Evolutionary conservation across 1,139 yeast species (phyloP), one percentile per base, ranked within the genome.

Genomic region (Candida sojae): DNA sequence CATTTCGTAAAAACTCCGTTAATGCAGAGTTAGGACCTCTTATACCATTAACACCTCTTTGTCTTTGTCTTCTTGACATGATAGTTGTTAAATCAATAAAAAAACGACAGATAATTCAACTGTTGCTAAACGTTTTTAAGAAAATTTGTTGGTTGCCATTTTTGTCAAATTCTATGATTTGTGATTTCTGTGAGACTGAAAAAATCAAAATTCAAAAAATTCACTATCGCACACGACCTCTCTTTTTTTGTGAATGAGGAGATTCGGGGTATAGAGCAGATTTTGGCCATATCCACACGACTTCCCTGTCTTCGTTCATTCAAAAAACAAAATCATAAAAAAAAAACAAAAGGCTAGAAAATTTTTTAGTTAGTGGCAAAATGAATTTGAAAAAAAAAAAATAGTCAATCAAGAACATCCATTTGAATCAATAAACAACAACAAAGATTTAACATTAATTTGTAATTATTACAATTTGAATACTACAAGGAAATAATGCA

Each of bases 21-120:
- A 87, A 71, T 0, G 95, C 95, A 55, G 89, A 83, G 68, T 85
- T 86, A 6, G 95, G 93, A 0, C 93, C 93, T 51, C 83, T 73
- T 9, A 36, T 25, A 11, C 39, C 39, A 36, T 36, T 41, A 37
- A 87, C 87, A 13, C 80, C 80, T 4, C 58, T 50, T 41, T 23
- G 48, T 31, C 44, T 45, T 23, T 70, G 58, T 33, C 58, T 62
- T 34, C 67, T 54, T 12, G 64, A 53, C 71, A 64, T 66, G 10
- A 39, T 26, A 2, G 9, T 38, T 23, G 13, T 28, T 29, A 33
- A 6, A 23, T 13, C 23, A 10, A 6, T 23, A 29, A 34, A 41
- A 28, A 31, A 41, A 13, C 31, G 5, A 38, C 36, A 33, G 21
- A 17, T 17, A 17, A 17, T 17, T 17, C 21, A 17, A 17, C 21